Conservation (phyloP, 768 basidiomycete genomes). For the Rhodotorula toruloides region DNA sequence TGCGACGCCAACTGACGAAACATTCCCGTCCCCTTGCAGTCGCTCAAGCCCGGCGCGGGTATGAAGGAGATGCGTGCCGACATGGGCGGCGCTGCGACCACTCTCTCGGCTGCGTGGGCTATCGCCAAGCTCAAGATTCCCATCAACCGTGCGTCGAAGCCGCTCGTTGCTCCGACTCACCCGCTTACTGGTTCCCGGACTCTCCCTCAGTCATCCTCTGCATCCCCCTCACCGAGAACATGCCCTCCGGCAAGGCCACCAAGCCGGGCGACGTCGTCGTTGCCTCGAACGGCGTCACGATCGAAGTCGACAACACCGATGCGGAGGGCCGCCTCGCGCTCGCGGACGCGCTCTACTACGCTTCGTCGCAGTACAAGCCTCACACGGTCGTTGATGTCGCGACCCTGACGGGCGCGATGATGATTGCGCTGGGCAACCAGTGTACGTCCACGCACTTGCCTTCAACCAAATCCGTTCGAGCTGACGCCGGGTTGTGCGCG, state of each 20-base stretch:
- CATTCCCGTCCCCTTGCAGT: slow-evolving; percentile 47
- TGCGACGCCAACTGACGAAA: background rate
- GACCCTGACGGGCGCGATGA: slow-evolving; percentile 73
- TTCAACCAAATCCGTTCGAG: too few species aligned
- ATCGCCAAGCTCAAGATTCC: slow-evolving; percentile 77
- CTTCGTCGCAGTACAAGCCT: slow-evolving; percentile 67
- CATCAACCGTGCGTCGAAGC: slow-evolving; percentile 58
- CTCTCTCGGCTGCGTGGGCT: slow-evolving; percentile 65
- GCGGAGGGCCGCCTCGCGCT: slow-evolving; percentile 55
- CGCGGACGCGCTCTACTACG: slow-evolving; percentile 76
- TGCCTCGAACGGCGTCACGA: slow-evolving; percentile 56
- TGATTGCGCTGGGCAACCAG: slow-evolving; percentile 64
- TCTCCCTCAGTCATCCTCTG: slow-evolving; percentile 54
- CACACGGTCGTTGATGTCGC: slow-evolving; percentile 81
- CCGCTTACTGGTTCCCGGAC: too few species aligned
- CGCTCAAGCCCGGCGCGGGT: slow-evolving; percentile 68
- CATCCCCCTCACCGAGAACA: slow-evolving; percentile 75
- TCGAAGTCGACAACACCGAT: slow-evolving; percentile 83
- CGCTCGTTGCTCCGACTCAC: background rate
- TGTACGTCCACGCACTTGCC: background rate
- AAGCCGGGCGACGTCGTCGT: slow-evolving; percentile 65
- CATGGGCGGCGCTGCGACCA: slow-evolving; percentile 66
- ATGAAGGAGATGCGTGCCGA: slow-evolving; percentile 43
- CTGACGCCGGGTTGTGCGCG: background rate
- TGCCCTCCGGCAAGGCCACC: slow-evolving; percentile 57